phyloP scores from a whole-genome alignment of 176 grass and related monocot species.

The Dendrocalamus sinicus region DNA sequence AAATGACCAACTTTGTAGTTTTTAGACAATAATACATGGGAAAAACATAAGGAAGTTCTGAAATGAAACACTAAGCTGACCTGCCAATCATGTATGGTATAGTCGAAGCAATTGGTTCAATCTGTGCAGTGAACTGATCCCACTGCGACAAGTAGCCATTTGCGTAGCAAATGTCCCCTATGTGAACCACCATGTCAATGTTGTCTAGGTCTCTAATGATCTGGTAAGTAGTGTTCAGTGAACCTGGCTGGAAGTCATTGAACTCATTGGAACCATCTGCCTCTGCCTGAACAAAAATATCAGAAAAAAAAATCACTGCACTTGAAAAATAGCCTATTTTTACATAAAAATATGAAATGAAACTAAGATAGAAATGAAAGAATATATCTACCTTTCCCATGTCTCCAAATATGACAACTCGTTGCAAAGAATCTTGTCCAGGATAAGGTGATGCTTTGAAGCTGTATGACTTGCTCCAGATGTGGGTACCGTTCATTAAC shows the following conservation, averaged over 20 bases:
- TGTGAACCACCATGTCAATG: constrained; percentile 84
- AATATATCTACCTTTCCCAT: constrained; percentile 82
- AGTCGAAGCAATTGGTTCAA: constrained; percentile 75
- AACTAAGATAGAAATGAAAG: constrained; percentile 18
- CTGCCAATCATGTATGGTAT: constrained; percentile 91
- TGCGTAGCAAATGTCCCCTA: constrained; percentile 77
- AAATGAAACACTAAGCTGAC: constrained; percentile 49
- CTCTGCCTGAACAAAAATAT: constrained; percentile 61
- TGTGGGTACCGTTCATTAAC: constrained; percentile 55
- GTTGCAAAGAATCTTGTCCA: constrained; percentile 67
- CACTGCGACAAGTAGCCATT: constrained; percentile 91
- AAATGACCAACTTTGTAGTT: not conserved
- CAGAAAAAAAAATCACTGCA: constrained; percentile 6
- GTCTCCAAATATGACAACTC: constrained; percentile 87
- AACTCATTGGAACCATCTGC: constrained; percentile 92
- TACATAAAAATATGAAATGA: constrained; percentile 7
- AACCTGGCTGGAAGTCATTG: constrained; percentile 71
- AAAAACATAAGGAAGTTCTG: not conserved
- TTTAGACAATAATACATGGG: not conserved
- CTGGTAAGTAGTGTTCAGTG: constrained; percentile 79
- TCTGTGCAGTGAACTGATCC: constrained; percentile 90
- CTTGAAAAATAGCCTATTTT: not conserved
- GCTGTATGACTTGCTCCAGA: constrained; percentile 77
- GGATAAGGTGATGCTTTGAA: constrained; percentile 90
- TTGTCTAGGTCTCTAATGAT: constrained; percentile 75